Evolutionary conservation across 2,329 filamentous ascomycete genomes (phyloP), one percentile per base, ranked within the genome.

Genomic region (Aureobasidium melanogenum): DNA sequence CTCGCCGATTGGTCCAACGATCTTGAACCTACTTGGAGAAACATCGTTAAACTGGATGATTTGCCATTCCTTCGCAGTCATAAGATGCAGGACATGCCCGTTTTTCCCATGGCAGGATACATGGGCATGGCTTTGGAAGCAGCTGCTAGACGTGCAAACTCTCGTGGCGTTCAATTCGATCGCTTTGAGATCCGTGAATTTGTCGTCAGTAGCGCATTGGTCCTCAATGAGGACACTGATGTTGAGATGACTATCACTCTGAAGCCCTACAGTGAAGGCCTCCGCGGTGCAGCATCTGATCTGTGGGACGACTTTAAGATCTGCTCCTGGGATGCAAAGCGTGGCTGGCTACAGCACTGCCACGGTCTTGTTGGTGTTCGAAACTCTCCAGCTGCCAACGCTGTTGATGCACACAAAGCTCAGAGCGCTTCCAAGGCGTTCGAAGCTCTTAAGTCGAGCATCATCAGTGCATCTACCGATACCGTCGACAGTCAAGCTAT

Each of bases 21-120:
- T n/a, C 32, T 34, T 5, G 61, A 64, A 47, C 60, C 55, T 15
- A 58, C 44, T n/a, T 75, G 69, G 68, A 58, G 67, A 12, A 71
- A 70, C 22, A 30, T 67, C 17, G 38, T 75, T 10, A 62, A 63
- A 3, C 28, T 68, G 4, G 46, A 62, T 0, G 69, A 73, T 39
- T 38, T 69, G 0, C 66, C 70, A 0, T 75, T 73, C 73, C 50
- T 76, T 9, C 50, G 46, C 8, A 70, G 68, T 24, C 73, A 76
- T 60, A 51, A 64, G 15, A 55, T 76, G 6, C 65, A 69, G 19
- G 65, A 63, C 7, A 65, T 68, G 22, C 66, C 68, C 24, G 63
- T 76, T 1, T 73, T 70, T 36, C 73, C 73, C 1, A 70, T 46
- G 26, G 64, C 69, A 46, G 69, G 66, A 7, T 65, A 64, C 47